Base-by-base conservation (phyloP, 768 basidiomycete genomes). In the Mycena crocata region DNA sequence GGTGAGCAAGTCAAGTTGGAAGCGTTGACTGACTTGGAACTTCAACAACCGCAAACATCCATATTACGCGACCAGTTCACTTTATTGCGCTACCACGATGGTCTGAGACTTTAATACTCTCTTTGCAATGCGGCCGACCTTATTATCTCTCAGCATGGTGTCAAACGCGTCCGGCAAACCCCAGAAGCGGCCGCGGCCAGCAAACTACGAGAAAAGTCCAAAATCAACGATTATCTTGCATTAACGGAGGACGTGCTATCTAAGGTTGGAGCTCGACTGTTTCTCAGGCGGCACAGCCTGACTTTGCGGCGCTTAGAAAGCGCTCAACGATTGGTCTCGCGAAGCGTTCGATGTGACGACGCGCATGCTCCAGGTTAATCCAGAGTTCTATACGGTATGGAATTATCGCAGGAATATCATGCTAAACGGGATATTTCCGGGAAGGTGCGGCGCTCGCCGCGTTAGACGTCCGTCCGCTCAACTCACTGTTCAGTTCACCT, bases 371-470 rank as follows among this genome's bases (percentile, higher is more conserved):
- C 88, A 89, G 56, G 72, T 92, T 44, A 99, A 98, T 74, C 96
- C 97, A 3, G 98, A 99, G 79, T 95, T 95, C 75, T 98, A 98
- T 78, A 96, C 97, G 2, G 82, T 93, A 39, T 99, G 98, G 98
- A 97, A 98, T 78, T 96, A 95, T 79, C 86, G 98, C 49, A 84
- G 97, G 34, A 84, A 87, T 57, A 95, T 98, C 66, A 79, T 97
- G 23, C 75, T 90, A 42, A 81, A 88, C 26, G 92, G 92, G 3
- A 76, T 93, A 48, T 95, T 97, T 69, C 85, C 86, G 13, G 74
- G 78, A 15, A 87, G 87, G 95, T 94, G 63, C 52, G 7, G 9
- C 5, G 60, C 9, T 19, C 37, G 31, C 17, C 10, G 30, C 28
- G 32, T 34, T 15, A 48, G 15, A 21, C 48, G 54, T 6, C 54